Percentiles rank a stretch among this genome's conserved stretches.
These are phyloP conservation scores for Cercospora citrullina DNA, from an alignment of 2,329 filamentous ascomycete genomes.

Conservation along the genomic window DNA sequence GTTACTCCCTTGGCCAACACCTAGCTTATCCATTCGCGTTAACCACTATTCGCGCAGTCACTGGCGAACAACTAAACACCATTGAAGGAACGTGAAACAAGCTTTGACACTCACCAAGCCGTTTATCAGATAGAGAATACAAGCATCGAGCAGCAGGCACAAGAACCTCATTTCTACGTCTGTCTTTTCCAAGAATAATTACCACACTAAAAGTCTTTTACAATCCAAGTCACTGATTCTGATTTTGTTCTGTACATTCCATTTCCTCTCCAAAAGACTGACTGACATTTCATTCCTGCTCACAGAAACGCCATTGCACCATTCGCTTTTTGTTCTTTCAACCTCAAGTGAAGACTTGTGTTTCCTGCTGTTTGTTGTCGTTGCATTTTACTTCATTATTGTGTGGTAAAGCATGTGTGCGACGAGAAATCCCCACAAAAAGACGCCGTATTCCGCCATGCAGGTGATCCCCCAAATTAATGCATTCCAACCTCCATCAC, in stretches of 20 bases:
- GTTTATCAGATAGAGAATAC: neutral
- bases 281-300: neutral
- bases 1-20: neutral
- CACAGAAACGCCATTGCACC: neutral
- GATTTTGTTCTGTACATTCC: neutral
- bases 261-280: neutral
- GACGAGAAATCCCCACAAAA: neutral
- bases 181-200: neutral
- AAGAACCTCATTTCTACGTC: neutral
- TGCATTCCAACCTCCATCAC: neutral
- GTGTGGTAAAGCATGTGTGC: neutral
- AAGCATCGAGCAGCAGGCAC: conserved; percentile 12
- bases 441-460: neutral
- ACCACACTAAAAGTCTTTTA: neutral
- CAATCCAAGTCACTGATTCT: neutral
- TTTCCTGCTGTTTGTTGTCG: neutral
- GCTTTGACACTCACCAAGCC: too few relatives aligned
- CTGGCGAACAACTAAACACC: too few relatives aligned
- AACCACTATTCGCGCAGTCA: neutral
- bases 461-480: neutral
- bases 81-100: too few relatives aligned
- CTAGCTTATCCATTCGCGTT: neutral
- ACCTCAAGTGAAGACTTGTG: neutral
- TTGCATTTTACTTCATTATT: neutral
- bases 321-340: neutral